Evolutionary conservation across 495 filamentous ascomycete species (phyloP).

Genomic region (Xylaria curta): DNA sequence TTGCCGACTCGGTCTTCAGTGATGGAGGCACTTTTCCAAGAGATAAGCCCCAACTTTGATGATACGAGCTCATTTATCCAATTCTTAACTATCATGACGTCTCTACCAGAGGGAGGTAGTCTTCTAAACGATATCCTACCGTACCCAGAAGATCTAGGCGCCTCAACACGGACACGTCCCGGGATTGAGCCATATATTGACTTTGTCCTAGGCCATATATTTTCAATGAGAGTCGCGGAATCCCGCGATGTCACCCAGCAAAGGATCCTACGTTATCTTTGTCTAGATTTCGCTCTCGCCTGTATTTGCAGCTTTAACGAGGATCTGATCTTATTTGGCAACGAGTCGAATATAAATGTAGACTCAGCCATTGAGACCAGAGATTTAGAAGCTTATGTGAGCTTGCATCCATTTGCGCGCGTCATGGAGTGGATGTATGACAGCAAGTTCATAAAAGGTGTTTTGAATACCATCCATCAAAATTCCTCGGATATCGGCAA

Average conservation of each 20-base stretch:
- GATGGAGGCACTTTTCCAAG: conserved; percentile 61
- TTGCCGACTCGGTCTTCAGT: conserved; percentile 45
- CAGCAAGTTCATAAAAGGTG: conserved; percentile 77
- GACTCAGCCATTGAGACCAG: conserved; percentile 74
- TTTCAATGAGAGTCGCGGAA: conserved; percentile 66
- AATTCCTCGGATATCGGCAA: conserved; percentile 70
- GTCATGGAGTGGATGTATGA: conserved; percentile 98
- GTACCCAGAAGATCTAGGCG: conserved; percentile 89
- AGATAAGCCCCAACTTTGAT: conserved; percentile 74
- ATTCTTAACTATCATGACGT: conserved; percentile 71
- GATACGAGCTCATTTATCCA: conserved; percentile 81
- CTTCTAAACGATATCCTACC: conserved; percentile 75
- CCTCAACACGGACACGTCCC: conserved; percentile 70
- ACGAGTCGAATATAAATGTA: conserved; percentile 71
- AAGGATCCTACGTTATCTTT: conserved; percentile 74
- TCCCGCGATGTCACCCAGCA: conserved; percentile 65
- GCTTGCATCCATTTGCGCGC: conserved; percentile 87
- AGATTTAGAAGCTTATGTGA: conserved; percentile 75
- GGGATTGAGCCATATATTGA: conserved; percentile 94
- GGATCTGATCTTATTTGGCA: conserved; percentile 81
- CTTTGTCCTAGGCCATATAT: conserved; percentile 78
- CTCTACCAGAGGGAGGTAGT: conserved; percentile 62
- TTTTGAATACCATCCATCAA: conserved; percentile 79
- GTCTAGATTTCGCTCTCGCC: conserved; percentile 75
- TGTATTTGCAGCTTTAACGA: conserved; percentile 90